Percentiles rank a stretch among this genome's conserved stretches.
These are phyloP conservation scores for Eimeria sp. DNA, from an alignment of 169 alveolate genomes.

Conservation along the genomic window DNA sequence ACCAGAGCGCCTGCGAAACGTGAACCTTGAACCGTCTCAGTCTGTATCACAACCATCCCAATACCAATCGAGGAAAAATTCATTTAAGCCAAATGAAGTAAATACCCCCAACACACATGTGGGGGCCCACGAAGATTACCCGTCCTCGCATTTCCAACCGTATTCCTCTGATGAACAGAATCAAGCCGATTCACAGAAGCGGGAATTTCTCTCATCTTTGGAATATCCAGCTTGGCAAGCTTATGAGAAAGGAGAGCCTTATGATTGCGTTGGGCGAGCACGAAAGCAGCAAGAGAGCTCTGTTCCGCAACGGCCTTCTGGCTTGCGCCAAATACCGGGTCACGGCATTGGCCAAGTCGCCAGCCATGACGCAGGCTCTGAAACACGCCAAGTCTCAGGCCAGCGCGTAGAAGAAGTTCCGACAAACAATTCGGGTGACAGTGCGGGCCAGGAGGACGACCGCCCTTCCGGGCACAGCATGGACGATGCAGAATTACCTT, in stretches of 20 bases:
- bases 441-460: background rate
- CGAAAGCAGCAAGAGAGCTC: background rate
- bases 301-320: background rate
- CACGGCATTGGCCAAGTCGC: background rate
- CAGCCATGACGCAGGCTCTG: background rate
- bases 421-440: background rate
- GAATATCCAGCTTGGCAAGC: constrained; percentile 12
- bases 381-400: background rate
- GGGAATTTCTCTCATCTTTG: background rate
- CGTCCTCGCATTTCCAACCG: background rate
- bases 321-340: background rate
- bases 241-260: background rate
- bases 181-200: constrained; percentile 2
- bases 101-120: background rate
- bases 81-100: background rate
- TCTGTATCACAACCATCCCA: background rate
- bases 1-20: constrained; percentile 3
- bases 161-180: background rate
- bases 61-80: background rate
- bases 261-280: background rate
- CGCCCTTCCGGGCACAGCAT: background rate
- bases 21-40: background rate
- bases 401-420: background rate
- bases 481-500: background rate
- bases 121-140: background rate